phyloP scores from a whole-genome alignment of 2,329 filamentous ascomycete genomes.

The Clarireedia monteithiana region DNA sequence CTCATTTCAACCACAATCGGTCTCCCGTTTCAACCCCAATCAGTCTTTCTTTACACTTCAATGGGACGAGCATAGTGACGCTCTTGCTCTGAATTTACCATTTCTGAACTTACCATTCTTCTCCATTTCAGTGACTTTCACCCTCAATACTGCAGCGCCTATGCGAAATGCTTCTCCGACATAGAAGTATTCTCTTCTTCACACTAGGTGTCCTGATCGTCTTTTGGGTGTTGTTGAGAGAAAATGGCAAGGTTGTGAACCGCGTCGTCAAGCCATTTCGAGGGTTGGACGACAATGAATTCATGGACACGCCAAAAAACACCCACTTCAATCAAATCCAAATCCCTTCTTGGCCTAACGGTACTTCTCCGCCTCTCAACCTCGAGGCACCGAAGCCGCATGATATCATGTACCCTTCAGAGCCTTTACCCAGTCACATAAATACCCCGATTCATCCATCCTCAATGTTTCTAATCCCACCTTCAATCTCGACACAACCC shows the following conservation, averaged over 20 bases:
- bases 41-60: no score
- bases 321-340: neutral
- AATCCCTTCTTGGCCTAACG: neutral
- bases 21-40: no score
- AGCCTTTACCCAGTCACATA: neutral
- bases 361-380: neutral
- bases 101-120: neutral
- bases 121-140: neutral
- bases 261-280: conserved; percentile 2
- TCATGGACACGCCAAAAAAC: neutral
- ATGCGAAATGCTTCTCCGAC: conserved; percentile 1
- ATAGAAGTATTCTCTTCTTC: conserved; percentile 3
- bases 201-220: neutral
- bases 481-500: neutral
- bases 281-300: neutral
- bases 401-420: neutral
- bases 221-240: conserved; percentile 1
- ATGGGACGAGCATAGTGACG: no score
- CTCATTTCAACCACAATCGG: no score
- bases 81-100: neutral
- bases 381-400: neutral
- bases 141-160: neutral
- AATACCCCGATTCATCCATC: neutral
- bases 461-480: neutral
- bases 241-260: neutral